Evolutionary conservation across 2,329 filamentous ascomycete genomes (phyloP).

Genomic region (Ambrosiella beaveri): DNA sequence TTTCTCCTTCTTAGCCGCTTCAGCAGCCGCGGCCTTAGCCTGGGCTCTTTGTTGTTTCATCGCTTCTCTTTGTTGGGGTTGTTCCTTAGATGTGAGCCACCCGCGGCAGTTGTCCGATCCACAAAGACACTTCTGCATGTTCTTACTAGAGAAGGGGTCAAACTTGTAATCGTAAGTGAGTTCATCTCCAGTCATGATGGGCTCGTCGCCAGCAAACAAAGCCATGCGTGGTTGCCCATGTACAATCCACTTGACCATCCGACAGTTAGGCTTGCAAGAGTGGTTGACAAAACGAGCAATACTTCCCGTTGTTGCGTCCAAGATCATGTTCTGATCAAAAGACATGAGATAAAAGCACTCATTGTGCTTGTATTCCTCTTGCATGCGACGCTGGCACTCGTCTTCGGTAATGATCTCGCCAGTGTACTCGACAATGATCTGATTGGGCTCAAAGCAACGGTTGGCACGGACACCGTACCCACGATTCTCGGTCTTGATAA

Average conservation of each 20-base stretch:
- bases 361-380: slow-evolving; percentile 81
- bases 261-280: slow-evolving; percentile 88
- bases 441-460: slow-evolving; percentile 67
- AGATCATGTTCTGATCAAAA: slow-evolving; percentile 96
- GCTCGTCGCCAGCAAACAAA: slow-evolving; percentile 75
- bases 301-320: slow-evolving; percentile 87
- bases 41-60: slow-evolving; percentile 19
- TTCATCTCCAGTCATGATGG: slow-evolving; percentile 89
- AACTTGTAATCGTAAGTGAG: slow-evolving; percentile 84
- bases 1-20: slow-evolving; percentile 19
- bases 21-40: slow-evolving; percentile 33
- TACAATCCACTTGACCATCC: slow-evolving; percentile 97
- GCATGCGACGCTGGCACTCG: slow-evolving; percentile 88
- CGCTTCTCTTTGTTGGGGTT: slow-evolving; percentile 28
- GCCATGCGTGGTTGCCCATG: slow-evolving; percentile 89
- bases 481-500: slow-evolving; percentile 74
- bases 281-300: slow-evolving; percentile 98
- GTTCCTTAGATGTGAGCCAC: slow-evolving; percentile 43
- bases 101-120: slow-evolving; percentile 46
- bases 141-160: slow-evolving; percentile 51
- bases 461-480: slow-evolving; percentile 87
- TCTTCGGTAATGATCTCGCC: slow-evolving; percentile 93
- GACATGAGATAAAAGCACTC: slow-evolving; percentile 99
- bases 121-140: slow-evolving; percentile 49
- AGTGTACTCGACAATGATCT: slow-evolving; percentile 97